Conservation (phyloP, 1,284 basidiomycete genomes). For the Sanghuangporus sanghuang region DNA sequence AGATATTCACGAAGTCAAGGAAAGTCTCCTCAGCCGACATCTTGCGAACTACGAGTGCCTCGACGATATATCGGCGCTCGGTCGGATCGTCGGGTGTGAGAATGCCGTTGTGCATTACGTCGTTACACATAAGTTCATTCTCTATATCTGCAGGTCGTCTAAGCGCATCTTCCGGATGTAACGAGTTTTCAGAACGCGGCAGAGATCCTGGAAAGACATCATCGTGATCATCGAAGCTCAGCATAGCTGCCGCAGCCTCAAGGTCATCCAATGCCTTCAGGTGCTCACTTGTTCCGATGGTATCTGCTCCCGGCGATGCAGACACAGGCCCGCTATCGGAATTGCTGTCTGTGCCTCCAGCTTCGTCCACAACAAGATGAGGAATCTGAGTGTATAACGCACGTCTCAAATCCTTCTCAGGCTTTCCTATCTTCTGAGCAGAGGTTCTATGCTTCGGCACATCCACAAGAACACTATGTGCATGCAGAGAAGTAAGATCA, state of each 20-base stretch:
- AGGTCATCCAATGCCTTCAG: slow-evolving; percentile 6
- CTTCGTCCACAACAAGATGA: background rate
- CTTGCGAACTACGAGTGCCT: slow-evolving; percentile 71
- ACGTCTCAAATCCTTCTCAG: background rate
- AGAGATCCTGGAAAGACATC: background rate
- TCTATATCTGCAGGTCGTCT: background rate
- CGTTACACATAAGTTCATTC: background rate
- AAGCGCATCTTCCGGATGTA: background rate
- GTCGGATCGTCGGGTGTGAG: slow-evolving; percentile 21
- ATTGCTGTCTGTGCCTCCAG: background rate
- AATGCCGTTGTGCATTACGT: slow-evolving; percentile 2
- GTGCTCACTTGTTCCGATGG: background rate
- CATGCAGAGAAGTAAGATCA: background rate
- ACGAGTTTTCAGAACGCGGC: background rate
- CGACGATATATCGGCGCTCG: slow-evolving; percentile 56
- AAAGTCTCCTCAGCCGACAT: slow-evolving; percentile 67
- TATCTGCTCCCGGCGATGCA: slow-evolving; percentile 1
- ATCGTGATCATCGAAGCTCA: background rate
- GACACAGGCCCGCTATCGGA: background rate
- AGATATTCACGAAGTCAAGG: slow-evolving; percentile 68
- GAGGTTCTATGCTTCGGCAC: background rate
- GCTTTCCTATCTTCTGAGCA: background rate
- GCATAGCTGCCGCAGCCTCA: slow-evolving; percentile 7
- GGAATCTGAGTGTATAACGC: background rate
- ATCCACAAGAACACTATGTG: slow-evolving; percentile 1